These are phyloP conservation scores for Monascus purpureus DNA, from an alignment of 495 filamentous ascomycete genomes.

Conservation along the genomic window DNA sequence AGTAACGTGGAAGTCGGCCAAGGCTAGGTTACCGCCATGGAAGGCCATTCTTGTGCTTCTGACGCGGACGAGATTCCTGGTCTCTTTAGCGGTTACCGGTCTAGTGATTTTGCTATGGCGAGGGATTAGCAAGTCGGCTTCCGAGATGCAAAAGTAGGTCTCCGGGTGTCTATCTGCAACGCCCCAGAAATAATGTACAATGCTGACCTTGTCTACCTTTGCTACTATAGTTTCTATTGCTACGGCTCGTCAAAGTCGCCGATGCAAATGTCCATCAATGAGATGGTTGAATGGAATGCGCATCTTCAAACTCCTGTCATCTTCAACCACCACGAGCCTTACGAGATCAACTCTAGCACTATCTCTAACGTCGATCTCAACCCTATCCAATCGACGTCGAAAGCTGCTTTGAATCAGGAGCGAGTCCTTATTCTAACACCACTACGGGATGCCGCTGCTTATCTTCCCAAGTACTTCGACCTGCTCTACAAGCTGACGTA, in stretches of 20 bases:
- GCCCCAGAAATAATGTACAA: too few relatives aligned
- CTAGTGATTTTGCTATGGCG: conserved; percentile 81
- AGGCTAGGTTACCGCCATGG: conserved; percentile 65
- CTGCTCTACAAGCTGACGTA: conserved; percentile 82
- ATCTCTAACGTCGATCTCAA: conserved; percentile 77
- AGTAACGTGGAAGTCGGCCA: conserved; percentile 85
- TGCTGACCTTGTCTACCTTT: too few relatives aligned
- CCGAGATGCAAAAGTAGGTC: conserved; percentile 81
- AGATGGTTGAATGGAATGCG: conserved; percentile 76
- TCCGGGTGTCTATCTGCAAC: neutral
- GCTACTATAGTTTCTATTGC: conserved; percentile 71
- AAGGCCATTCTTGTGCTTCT: conserved; percentile 66
- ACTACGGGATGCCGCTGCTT: conserved; percentile 72
- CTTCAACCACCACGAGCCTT: conserved; percentile 85
- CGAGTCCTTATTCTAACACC: conserved; percentile 92
- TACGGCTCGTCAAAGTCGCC: conserved; percentile 87
- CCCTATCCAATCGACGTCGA: conserved; percentile 62
- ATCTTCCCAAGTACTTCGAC: conserved; percentile 82
- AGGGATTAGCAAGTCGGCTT: conserved; percentile 64
- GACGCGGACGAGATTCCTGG: conserved; percentile 64
- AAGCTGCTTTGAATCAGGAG: conserved; percentile 67
- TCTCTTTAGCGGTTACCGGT: conserved; percentile 57
- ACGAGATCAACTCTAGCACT: conserved; percentile 67
- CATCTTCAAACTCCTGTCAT: conserved; percentile 85
- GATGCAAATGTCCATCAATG: conserved; percentile 84